Conservation (phyloP, 192 early-diverging fungal genomes). For the Entophlyctis helioformis region DNA sequence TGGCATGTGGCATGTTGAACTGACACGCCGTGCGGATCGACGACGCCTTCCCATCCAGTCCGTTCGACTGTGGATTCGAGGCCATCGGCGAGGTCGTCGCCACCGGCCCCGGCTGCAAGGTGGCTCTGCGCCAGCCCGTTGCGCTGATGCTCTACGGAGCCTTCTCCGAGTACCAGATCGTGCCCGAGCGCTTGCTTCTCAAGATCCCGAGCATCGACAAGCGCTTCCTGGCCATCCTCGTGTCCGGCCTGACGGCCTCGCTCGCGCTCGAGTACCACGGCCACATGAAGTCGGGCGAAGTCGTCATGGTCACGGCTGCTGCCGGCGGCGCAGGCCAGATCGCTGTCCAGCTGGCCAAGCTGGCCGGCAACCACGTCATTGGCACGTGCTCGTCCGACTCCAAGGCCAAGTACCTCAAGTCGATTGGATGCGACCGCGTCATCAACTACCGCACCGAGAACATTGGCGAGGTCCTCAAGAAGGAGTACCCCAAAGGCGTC, state of each 20-base stretch:
- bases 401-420: conserved; percentile 36
- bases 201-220: too few relatives aligned
- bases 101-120: conserved; percentile 18
- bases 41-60: conserved; percentile 17
- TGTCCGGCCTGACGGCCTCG: conserved; percentile 40
- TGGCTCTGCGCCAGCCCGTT: conserved; percentile 17
- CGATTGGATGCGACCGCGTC: conserved; percentile 39
- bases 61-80: conserved; percentile 49
- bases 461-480: conserved; percentile 29
- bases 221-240: conserved; percentile 24
- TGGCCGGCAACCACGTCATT: conserved; percentile 44
- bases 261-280: conserved; percentile 36
- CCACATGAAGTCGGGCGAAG: conserved; percentile 31
- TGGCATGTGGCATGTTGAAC: too few relatives aligned
- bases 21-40: too few relatives aligned
- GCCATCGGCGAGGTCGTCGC: conserved; percentile 39
- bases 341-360: conserved; percentile 47
- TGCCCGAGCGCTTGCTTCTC: conserved; percentile 10
- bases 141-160: conserved; percentile 33
- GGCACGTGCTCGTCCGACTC: conserved; percentile 41
- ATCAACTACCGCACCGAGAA: conserved; percentile 51
- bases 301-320: conserved; percentile 46
- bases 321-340: conserved; percentile 50
- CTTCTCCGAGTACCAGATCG: conserved; percentile 36
- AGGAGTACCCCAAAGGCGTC: conserved; percentile 40